phyloP scores from a whole-genome alignment of 2,329 filamentous ascomycete genomes.

The Aspergillus puulaauensis region DNA sequence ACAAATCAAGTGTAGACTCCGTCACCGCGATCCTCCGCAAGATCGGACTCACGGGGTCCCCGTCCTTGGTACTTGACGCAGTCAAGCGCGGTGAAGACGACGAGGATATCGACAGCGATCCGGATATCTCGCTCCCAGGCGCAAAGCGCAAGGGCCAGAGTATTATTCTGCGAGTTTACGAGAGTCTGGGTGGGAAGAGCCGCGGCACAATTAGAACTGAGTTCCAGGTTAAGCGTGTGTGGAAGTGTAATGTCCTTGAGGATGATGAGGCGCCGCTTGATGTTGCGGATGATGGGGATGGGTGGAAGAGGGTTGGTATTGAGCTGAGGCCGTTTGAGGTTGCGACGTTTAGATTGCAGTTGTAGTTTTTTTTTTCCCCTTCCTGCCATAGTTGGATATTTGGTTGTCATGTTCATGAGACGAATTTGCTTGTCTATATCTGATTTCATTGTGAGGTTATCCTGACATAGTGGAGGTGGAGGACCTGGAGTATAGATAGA shows the following conservation, averaged over 20 bases:
- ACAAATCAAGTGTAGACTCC: conserved; percentile 10
- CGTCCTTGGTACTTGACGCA: conserved; percentile 76
- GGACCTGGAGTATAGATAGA: not conserved
- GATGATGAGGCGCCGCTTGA: conserved; percentile 73
- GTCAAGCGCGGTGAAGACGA: conserved; percentile 94
- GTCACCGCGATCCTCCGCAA: conserved; percentile 45
- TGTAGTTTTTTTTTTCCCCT: conserved; percentile 31
- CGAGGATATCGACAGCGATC: conserved; percentile 60
- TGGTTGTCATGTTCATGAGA: not conserved
- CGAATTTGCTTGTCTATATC: not conserved
- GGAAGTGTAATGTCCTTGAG: conserved; percentile 84
- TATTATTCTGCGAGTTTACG: conserved; percentile 82
- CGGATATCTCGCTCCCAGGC: conserved; percentile 52
- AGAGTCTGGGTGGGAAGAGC: conserved; percentile 79
- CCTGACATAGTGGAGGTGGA: not conserved
- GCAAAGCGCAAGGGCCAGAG: conserved; percentile 65
- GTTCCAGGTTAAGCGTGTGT: conserved; percentile 72
- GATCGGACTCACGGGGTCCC: conserved; percentile 65
- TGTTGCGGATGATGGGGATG: conserved; percentile 35
- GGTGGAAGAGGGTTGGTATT: conserved; percentile 54
- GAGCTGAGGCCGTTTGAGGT: conserved; percentile 80
- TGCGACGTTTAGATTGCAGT: conserved; percentile 70
- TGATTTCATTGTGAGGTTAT: not conserved
- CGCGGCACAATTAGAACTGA: conserved; percentile 68
- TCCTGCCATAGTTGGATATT: not conserved